Evolutionary conservation across 208 protist genomes (phyloP).

Genomic region (Leishmania guyanensis): DNA sequence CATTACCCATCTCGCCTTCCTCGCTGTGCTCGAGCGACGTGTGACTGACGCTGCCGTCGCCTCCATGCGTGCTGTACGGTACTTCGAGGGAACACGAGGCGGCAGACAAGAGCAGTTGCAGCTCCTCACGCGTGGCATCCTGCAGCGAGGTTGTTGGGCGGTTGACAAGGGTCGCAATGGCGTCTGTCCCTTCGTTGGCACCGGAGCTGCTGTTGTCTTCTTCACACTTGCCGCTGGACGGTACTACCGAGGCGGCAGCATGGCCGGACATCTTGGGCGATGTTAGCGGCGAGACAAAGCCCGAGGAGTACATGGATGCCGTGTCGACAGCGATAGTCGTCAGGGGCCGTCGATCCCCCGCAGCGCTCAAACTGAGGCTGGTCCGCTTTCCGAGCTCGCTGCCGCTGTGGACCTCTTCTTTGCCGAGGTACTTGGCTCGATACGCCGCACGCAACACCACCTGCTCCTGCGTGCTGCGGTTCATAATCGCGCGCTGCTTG

Average conservation of each 20-base stretch:
- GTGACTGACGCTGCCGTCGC: not conserved
- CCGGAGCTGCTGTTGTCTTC: not conserved
- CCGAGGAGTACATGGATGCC: constrained; percentile 9
- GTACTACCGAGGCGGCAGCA: not conserved
- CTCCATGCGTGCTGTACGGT: not conserved
- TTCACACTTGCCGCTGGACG: not conserved
- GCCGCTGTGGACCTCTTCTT: not conserved
- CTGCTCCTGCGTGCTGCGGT: constrained; percentile 46
- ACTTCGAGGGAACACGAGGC: constrained; percentile 24
- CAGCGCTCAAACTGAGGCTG: not conserved
- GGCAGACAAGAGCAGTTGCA: constrained; percentile 31
- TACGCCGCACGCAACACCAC: constrained; percentile 42
- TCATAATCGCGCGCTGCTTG: constrained; percentile 57
- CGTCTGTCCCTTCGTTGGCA: not conserved
- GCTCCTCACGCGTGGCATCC: constrained; percentile 25
- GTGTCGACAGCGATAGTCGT: not conserved
- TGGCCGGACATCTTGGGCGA: constrained; percentile 21
- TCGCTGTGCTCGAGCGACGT: not conserved
- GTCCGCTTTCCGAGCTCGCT: not conserved
- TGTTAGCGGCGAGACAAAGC: constrained; percentile 21
- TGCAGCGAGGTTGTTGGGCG: constrained; percentile 5
- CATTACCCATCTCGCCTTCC: not conserved
- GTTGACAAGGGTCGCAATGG: not conserved
- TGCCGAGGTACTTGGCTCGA: constrained; percentile 30
- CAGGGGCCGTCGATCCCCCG: not conserved